Evolutionary conservation across 805 yeast genomes (phyloP), one percentile per base, ranked within the genome.

Genomic region (Torulaspora quercuum): DNA sequence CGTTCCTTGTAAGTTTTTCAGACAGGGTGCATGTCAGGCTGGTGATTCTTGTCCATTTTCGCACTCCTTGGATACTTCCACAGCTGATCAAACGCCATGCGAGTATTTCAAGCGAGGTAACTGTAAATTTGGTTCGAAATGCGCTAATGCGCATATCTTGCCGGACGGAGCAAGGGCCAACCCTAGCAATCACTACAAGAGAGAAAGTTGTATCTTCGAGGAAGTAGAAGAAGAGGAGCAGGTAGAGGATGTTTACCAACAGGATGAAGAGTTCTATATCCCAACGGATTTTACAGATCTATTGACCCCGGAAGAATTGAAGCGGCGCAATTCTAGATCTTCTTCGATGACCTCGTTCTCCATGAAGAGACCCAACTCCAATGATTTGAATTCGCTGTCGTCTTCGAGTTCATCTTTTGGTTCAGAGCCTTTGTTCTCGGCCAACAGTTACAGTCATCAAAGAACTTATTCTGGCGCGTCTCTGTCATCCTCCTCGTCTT

Each of bases 41-140:
- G 97, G 97, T 8, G 70, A 68, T 34, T 70, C 90, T 1, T 90
- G 98, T 60, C 96, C 96, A 1, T 90, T 90, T 57, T 80, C 92
- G 21, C 98, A 90, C 59, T 71, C 82, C 30, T 55, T 76, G 34
- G 83, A 80, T 37, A 68, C 73, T 4, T 57, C 70, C n/a, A 63
- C 59, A 7, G 61, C 60, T 6, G 70, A 70, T 33, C 64, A 63
- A 36, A 66, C 68, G 3, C 53, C 67, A 22, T 90, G 98, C 70
- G 89, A 88, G 68, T 90, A 89, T 63, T 90, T 86, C 61, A 92
- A 83, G 53, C 85, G 85, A 64, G 97, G 97, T n/a, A 87, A 88
- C 56, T 90, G 98, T 64, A 88, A 88, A 64, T 90, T 90, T 61
- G 98, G 98, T 3, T 68, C 76, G 34, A 89, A 88, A 54, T 90